Conservation (phyloP, 495 filamentous ascomycete species). For the Penicillium desertorum region DNA sequence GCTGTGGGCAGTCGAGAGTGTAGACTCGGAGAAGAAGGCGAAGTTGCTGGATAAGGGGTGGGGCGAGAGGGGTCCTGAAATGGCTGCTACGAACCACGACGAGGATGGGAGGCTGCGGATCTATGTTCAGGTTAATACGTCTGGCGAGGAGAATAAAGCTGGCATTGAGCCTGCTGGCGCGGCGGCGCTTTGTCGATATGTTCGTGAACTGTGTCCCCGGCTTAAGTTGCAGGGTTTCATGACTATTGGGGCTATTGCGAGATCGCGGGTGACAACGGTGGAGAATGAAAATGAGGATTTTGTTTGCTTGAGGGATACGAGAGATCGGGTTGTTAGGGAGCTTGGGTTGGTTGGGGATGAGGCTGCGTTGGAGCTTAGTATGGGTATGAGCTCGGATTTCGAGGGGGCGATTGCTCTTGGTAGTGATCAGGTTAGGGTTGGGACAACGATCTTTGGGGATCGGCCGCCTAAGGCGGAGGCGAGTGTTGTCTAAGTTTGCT, state of each 20-base stretch:
- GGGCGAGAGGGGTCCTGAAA: conserved; percentile 43
- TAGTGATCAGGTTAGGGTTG: conserved; percentile 91
- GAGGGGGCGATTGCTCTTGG: conserved; percentile 84
- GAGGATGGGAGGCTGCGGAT: conserved; percentile 55
- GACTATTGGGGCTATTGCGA: conserved; percentile 94
- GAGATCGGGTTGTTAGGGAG: conserved; percentile 60
- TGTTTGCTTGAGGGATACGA: conserved; percentile 59
- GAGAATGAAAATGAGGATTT: conserved; percentile 94
- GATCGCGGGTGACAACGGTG: conserved; percentile 64
- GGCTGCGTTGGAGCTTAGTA: conserved; percentile 61
- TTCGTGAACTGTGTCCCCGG: conserved; percentile 67
- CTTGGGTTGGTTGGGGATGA: conserved; percentile 43
- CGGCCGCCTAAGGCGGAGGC: conserved; percentile 72
- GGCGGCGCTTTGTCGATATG: conserved; percentile 61
- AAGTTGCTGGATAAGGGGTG: conserved; percentile 75
- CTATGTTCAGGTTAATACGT: conserved; percentile 94
- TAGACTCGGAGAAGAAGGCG: conserved; percentile 86
- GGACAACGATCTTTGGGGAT: conserved; percentile 88
- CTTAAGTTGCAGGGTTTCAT: conserved; percentile 80
- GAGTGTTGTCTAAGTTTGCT: conserved; percentile 33
- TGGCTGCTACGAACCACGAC: conserved; percentile 4
- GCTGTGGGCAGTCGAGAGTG: conserved; percentile 88
- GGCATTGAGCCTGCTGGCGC: conserved; percentile 66
- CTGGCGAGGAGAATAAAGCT: conserved; percentile 80
- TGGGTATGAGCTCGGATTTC: conserved; percentile 94